phyloP scores from a whole-genome alignment of 352 stramenopile genomes.

The Globisporangium apiculatum region DNA sequence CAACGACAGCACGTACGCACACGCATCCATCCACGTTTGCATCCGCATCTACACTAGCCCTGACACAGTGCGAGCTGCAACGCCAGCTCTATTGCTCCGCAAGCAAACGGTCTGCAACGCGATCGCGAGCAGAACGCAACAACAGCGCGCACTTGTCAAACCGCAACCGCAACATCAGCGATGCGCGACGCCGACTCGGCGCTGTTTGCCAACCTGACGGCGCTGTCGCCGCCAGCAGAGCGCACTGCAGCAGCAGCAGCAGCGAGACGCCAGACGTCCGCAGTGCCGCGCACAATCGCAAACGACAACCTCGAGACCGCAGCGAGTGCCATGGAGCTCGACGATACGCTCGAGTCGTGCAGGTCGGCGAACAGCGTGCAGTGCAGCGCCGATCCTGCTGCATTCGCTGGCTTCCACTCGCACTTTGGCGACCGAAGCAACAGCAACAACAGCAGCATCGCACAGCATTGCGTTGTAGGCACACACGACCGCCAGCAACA shows the following conservation, averaged over 20 bases:
- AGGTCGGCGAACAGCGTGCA: constrained; percentile 20
- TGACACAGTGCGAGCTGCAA: no score
- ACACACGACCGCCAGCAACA: not conserved
- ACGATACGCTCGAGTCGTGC: constrained; percentile 1
- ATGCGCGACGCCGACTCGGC: constrained; percentile 2
- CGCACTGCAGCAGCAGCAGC: not conserved
- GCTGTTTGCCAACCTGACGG: constrained; percentile 9
- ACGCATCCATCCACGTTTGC: no score
- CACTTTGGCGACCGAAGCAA: not conserved
- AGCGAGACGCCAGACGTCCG: not conserved
- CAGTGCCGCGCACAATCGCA: not conserved
- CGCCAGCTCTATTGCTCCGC: no score
- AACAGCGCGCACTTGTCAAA: no score
- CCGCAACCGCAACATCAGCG: no score
- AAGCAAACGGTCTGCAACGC: no score
- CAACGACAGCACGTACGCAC: no score
- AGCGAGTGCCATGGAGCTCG: no score
- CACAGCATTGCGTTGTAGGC: no score
- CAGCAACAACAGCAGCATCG: not conserved
- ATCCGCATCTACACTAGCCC: no score
- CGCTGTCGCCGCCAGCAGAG: constrained; percentile 4
- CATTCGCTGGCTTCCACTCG: constrained; percentile 39
- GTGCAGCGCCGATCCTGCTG: constrained; percentile 53
- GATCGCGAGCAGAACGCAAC: no score
- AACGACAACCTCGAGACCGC: not conserved